A percentile compares a stretch with the other conserved stretches of the same genome.
Conservation (phyloP, 495 filamentous ascomycete genomes). For the Neurospora sp. region DNA sequence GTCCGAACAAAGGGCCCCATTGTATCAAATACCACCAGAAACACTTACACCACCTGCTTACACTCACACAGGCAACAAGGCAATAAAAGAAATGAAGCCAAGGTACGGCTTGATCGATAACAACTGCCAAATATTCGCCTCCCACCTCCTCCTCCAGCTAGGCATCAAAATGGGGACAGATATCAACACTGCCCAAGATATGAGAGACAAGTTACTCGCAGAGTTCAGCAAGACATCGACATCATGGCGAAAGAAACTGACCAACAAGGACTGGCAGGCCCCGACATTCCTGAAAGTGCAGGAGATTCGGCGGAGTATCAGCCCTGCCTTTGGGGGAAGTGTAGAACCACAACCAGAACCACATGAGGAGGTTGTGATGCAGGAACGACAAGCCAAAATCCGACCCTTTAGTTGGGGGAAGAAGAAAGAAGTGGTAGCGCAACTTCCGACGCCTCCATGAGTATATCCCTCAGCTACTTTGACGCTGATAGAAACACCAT, state of each 20-base stretch:
- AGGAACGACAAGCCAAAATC: background rate
- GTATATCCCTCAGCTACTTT: background rate
- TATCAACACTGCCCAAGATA: background rate
- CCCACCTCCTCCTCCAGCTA: background rate
- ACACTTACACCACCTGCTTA: background rate
- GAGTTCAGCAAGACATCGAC: background rate
- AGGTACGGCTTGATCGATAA: slow-evolving; percentile 39
- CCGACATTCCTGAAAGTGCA: background rate
- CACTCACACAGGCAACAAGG: slow-evolving; percentile 24
- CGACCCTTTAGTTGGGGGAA: background rate
- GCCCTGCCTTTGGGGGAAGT: background rate
- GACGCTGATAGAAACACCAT: background rate
- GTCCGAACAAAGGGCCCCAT: background rate
- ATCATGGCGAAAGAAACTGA: background rate
- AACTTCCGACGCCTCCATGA: background rate
- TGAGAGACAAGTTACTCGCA: background rate
- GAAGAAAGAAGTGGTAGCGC: background rate
- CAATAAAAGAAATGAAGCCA: slow-evolving; percentile 32
- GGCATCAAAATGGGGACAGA: background rate
- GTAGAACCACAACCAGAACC: background rate
- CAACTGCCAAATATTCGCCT: slow-evolving; percentile 39
- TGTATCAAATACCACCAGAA: background rate
- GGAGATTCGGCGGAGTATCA: background rate
- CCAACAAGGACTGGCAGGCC: background rate
- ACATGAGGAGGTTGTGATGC: background rate